A percentile compares a stretch with the other conserved stretches of the same genome.
Conservation (phyloP, 805 yeast genomes). For the Ascoidea tarda region DNA sequence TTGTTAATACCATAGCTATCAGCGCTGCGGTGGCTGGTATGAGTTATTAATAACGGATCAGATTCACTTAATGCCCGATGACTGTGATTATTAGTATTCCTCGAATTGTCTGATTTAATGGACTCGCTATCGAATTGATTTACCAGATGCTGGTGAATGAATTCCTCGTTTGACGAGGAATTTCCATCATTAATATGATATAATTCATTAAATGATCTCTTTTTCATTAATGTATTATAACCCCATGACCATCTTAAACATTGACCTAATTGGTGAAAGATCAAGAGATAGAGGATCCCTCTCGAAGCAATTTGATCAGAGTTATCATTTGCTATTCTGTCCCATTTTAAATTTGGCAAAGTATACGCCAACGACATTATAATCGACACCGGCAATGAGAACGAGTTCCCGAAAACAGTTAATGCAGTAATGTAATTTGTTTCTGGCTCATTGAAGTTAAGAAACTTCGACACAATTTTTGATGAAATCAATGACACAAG, state of each 20-base stretch:
- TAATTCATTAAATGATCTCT: constrained; percentile 20
- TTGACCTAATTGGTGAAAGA: constrained; percentile 76
- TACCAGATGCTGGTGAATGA: background rate
- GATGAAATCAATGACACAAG: constrained; percentile 59
- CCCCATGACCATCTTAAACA: constrained; percentile 84
- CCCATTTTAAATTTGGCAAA: constrained; percentile 66
- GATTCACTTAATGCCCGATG: background rate
- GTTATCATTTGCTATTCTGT: constrained; percentile 48
- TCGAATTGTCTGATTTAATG: constrained; percentile 9
- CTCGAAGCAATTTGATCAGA: constrained; percentile 64
- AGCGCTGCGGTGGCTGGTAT: too few relatives aligned
- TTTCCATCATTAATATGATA: constrained; percentile 4
- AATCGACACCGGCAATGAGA: constrained; percentile 86
- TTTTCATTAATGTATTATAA: constrained; percentile 51
- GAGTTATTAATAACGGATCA: too few relatives aligned
- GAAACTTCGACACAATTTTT: constrained; percentile 31
- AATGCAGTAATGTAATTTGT: constrained; percentile 88
- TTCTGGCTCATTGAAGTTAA: constrained; percentile 59
- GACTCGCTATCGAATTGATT: background rate
- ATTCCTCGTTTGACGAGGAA: background rate
- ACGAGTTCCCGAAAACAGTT: constrained; percentile 94
- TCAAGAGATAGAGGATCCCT: constrained; percentile 59
- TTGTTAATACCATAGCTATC: background rate
- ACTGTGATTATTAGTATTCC: background rate
- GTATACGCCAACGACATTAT: constrained; percentile 69